A percentile compares a stretch with the other conserved stretches of the same genome.
Evolutionary conservation across 75 land plant genomes (phyloP).

Genomic region (Pinus albicaulis): DNA sequence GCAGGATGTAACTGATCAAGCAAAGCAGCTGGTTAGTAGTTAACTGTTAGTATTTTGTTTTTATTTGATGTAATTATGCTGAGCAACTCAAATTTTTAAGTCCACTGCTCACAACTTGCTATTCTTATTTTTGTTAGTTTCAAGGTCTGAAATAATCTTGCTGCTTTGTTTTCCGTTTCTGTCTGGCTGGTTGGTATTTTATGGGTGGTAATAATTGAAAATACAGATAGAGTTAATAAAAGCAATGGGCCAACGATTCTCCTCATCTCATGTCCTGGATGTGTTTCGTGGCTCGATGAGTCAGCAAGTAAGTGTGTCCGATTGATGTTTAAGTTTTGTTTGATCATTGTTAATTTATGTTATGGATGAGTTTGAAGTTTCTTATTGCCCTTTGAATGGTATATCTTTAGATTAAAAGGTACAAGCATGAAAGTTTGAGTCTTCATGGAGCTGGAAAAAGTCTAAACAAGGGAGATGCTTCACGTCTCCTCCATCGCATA

Average conservation of each 20-base stretch:
- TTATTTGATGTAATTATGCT: not conserved
- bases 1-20: conserved; percentile 81
- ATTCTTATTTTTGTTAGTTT: not conserved
- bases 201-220: not conserved
- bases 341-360: not conserved
- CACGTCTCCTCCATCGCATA: conserved; percentile 78
- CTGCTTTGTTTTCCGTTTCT: not conserved
- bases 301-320: conserved; percentile 59
- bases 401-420: conserved; percentile 66
- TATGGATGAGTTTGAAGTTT: not conserved
- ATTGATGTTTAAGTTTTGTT: not conserved
- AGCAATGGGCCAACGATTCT: conserved; percentile 65
- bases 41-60: not conserved
- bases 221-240: conserved; percentile 76
- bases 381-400: not conserved
- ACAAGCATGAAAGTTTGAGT: conserved; percentile 62
- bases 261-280: conserved; percentile 82
- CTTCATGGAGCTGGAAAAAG: conserved; percentile 94
- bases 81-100: not conserved
- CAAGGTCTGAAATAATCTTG: not conserved
- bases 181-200: not conserved
- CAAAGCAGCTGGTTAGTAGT: conserved; percentile 75
- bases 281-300: conserved; percentile 92
- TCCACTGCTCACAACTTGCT: not conserved
- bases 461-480: conserved; percentile 74